phyloP scores from a whole-genome alignment of 2,329 filamentous ascomycete genomes.

The Colletotrichum theobromicola region DNA sequence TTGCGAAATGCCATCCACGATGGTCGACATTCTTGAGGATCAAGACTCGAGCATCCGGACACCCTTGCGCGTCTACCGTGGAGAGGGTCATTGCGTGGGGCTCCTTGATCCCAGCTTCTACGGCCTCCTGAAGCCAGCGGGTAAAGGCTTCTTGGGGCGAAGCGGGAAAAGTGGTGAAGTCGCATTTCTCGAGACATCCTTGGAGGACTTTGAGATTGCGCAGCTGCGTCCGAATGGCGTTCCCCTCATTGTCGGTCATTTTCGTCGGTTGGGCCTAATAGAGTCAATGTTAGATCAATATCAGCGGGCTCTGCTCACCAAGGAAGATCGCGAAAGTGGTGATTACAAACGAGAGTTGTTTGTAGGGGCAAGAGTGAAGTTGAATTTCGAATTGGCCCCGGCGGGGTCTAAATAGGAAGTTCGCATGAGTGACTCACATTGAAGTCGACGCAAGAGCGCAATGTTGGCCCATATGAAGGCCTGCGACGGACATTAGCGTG shows the following conservation, averaged over 20 bases:
- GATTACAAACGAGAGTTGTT: background rate
- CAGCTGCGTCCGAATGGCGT: background rate
- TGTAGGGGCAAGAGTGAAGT: rapidly evolving
- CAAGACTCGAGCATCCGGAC: background rate
- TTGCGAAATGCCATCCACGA: background rate
- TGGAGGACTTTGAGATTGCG: background rate
- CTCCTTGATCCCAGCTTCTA: background rate
- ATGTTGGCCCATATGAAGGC: background rate
- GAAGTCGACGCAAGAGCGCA: background rate
- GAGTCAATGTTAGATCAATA: background rate
- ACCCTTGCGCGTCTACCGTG: background rate
- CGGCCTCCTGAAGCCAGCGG: background rate
- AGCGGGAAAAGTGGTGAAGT: background rate
- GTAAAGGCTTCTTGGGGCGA: background rate
- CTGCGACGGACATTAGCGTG: background rate
- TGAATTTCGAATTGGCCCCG: background rate
- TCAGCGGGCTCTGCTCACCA: no score
- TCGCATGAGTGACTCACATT: background rate
- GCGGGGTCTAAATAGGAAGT: background rate
- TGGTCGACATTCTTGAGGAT: background rate
- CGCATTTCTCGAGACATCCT: background rate
- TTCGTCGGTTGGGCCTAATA: background rate
- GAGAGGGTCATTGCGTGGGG: background rate
- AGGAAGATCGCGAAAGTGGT: background rate
- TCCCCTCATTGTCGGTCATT: background rate